Evolutionary conservation across 306 rosid species (phyloP), one percentile per base, ranked within the genome.

Genomic region (Quercus wislizeni): DNA sequence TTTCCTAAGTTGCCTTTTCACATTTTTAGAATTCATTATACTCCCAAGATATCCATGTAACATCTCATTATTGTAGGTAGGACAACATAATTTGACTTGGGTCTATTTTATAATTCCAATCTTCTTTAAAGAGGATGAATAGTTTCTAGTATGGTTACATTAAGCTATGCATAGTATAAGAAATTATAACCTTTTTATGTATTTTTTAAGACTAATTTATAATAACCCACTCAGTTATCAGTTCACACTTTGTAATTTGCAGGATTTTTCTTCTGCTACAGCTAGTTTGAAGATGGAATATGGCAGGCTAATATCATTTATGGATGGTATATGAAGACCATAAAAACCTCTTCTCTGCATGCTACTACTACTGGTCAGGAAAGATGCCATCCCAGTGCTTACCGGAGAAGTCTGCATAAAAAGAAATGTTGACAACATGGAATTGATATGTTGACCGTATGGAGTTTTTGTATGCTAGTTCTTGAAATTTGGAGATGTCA

Each of bases 231-330:
- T 80, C 76, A 73, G 31, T 84, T 84, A 69, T 86, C 74, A 33
- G 67, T 79, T 86, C 76, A 38, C 64, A 79, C 64, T 78, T 82
- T 74, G 76, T 72, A 79, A 81, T 88, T 79, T 90, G 90, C 89
- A 90, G 90, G 90, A 54, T 31, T 58, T 67, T 70, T 64, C 43
- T 74, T 58, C 73, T 64, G 57, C 63, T 21, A 63, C 61, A 67
- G 64, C 75, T 77, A 49, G 71, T 62, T 81, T 38, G 64, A 73
- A 76, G 72, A 73, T 80, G 86, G 80, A 82, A 75, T 69, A 41
- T 82, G 82, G 46, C 58, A 27, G 76, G 35, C 18, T 56, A 61
- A 58, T 82, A 73, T 28, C 62, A 64, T 76, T 68, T 43, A 27
- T 75, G 65, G 76, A 75, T 75, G 76, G 23, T 55, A 63, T 63